Evolutionary conservation across 768 basidiomycete genomes (phyloP).

Genomic region (Megacollybia marginata): DNA sequence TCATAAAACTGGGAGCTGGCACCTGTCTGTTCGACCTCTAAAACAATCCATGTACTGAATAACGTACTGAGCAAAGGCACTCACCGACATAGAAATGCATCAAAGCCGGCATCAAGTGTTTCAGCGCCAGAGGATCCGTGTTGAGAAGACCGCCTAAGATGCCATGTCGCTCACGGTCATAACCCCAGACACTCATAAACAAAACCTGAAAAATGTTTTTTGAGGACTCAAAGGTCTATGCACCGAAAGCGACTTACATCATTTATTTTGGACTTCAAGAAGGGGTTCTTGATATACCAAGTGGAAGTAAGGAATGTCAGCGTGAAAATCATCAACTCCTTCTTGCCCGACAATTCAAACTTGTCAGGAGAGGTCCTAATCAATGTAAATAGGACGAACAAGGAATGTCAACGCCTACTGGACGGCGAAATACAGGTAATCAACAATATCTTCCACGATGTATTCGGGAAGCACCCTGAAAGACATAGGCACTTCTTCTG

Average conservation of each 20-base stretch:
- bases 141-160: constrained; percentile 81
- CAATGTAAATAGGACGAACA: not conserved
- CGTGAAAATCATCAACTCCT: constrained; percentile 79
- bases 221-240: not conserved
- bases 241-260: constrained; percentile 44
- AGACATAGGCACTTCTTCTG: constrained; percentile 72
- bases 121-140: constrained; percentile 75
- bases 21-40: constrained; percentile 97
- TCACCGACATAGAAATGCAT: constrained; percentile 93
- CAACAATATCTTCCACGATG: constrained; percentile 87
- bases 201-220: constrained; percentile 41
- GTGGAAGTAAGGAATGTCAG: constrained; percentile 90
- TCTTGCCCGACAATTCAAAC: constrained; percentile 78
- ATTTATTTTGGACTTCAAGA: constrained; percentile 93
- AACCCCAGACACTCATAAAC: constrained; percentile 65
- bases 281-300: constrained; percentile 98
- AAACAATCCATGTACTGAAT: constrained; percentile 3
- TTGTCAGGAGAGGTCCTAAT: constrained; percentile 64
- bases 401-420: constrained; percentile 40
- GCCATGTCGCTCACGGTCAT: constrained; percentile 59
- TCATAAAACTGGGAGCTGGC: constrained; percentile 98
- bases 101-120: constrained; percentile 84
- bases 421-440: constrained; percentile 78
- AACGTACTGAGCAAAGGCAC: constrained; percentile 11
- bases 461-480: constrained; percentile 93